Evolutionary conservation across 805 yeast species (phyloP), one percentile per base, ranked within the genome.

Genomic region (Candida manassasensis): DNA sequence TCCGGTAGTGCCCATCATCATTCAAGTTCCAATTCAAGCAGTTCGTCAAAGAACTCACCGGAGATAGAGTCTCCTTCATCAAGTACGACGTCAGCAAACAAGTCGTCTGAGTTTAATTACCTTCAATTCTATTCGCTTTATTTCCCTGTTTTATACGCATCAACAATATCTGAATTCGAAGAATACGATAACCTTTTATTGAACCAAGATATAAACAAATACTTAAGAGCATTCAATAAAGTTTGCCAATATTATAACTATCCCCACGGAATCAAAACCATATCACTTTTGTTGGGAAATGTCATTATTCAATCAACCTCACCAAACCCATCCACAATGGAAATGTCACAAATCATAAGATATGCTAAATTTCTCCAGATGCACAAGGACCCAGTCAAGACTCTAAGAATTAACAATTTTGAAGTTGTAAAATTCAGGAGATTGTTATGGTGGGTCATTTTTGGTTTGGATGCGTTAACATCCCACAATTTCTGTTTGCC

Each of bases 371-470:
- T 71, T 29, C 57, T 75, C 21, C 75, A 75, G 35, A 50, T 79
- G 22, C 77, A 79, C 44, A 70, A 78, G 48, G 84, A 79, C 47
- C 84, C 84, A 3, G 61, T 71, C n/a, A 55, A 66, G 1, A 67
- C 71, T 29, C 72, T 77, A 39, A 66, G 71, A 27, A 63, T 75
- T 24, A 59, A 66, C 2, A 73, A 75, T 41, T 58, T 64, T 49
- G 67, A 65, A 35, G 60, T 68, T 15, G 67, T 78, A 5, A 77
- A 75, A 40, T 61, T 69, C 32, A 61, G 80, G 51, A 62, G 84
- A 49, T 49, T 76, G 35, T 50, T 79, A n/a, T 79, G 84, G 83
- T 79, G 83, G 83, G 78, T 76, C 25, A 73, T 79, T 6, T 76
- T 77, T 41, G 74, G 75, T 18, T 53, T 79, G 40, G 85, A 79